Percentiles rank a stretch among this genome's conserved stretches.
Evolutionary conservation across 1,284 basidiomycete species (phyloP).

Genomic region (Moesziomyces parantarcticus): DNA sequence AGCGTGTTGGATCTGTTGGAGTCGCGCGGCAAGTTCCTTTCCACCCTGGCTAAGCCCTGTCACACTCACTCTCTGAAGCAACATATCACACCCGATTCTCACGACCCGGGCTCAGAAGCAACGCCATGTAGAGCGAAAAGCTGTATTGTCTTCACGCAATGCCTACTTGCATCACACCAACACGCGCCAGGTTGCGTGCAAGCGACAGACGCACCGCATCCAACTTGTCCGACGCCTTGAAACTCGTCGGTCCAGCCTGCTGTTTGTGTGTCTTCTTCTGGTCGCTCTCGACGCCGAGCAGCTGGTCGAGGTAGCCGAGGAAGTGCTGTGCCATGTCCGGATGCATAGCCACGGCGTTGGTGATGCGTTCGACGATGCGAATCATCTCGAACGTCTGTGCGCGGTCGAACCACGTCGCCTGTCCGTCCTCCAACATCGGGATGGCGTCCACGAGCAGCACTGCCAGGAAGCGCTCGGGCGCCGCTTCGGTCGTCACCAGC

Average conservation of each 20-base stretch:
- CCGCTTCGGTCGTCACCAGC: conserved; percentile 59
- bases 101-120: too few relatives aligned
- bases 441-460: conserved; percentile 63
- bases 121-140: too few relatives aligned
- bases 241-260: conserved; percentile 1
- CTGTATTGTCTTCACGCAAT: conserved; percentile 14
- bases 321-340: conserved; percentile 53
- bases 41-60: not conserved
- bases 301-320: conserved; percentile 50
- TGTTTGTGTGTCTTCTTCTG: conserved; percentile 6
- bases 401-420: conserved; percentile 51
- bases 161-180: conserved; percentile 44
- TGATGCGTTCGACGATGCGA: conserved; percentile 60
- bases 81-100: too few relatives aligned
- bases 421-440: conserved; percentile 53
- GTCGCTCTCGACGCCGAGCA: conserved; percentile 27
- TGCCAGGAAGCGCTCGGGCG: conserved; percentile 61
- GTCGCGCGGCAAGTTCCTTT: not conserved
- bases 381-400: conserved; percentile 62
- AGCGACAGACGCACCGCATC: conserved; percentile 52
- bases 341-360: conserved; percentile 39
- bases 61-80: not conserved
- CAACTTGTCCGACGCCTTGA: conserved; percentile 45
- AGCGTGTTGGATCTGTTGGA: not conserved
- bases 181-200: conserved; percentile 52